A percentile compares a stretch with the other conserved stretches of the same genome.
These are phyloP conservation scores for Neurospora intermedia DNA, from an alignment of 495 filamentous ascomycete species.

Conservation along the genomic window DNA sequence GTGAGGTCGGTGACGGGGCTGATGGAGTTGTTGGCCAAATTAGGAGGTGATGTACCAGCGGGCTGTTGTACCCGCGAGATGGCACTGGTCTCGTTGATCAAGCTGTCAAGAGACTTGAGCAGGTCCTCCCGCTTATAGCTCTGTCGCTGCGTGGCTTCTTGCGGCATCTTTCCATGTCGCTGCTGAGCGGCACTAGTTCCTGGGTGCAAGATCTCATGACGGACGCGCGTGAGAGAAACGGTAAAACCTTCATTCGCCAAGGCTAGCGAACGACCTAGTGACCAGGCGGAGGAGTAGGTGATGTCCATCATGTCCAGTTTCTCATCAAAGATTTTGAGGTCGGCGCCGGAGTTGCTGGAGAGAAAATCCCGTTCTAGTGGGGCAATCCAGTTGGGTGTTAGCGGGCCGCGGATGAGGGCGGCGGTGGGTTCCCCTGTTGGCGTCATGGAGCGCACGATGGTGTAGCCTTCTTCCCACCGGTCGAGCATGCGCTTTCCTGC, in stretches of 20 bases:
- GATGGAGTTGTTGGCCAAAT: not conserved
- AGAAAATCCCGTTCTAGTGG: conserved; percentile 15
- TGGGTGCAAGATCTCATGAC: conserved; percentile 5
- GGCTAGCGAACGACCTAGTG: conserved; percentile 30
- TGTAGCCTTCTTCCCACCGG: conserved; percentile 32
- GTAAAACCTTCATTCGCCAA: conserved; percentile 20
- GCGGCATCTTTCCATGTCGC: not conserved
- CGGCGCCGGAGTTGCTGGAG: conserved; percentile 21
- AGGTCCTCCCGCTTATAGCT: not conserved
- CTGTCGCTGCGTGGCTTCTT: not conserved
- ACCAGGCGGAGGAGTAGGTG: conserved; percentile 37
- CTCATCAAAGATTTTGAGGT: conserved; percentile 37
- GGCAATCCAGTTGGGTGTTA: conserved; percentile 19
- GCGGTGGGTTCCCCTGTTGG: conserved; percentile 32
- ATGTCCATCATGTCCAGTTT: conserved; percentile 36
- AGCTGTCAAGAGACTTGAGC: not conserved
- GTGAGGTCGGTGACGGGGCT: conserved; percentile 6
- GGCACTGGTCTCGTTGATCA: not conserved
- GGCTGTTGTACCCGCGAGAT: not conserved
- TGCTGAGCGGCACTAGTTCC: not conserved
- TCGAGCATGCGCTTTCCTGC: not conserved
- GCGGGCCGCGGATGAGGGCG: conserved; percentile 32
- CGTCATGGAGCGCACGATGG: conserved; percentile 20
- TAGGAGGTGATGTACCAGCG: not conserved
- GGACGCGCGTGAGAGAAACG: conserved; percentile 16